These are phyloP conservation scores for Periconia sp. DNA, from an alignment of 2,329 filamentous ascomycete genomes.

Conservation along the genomic window DNA sequence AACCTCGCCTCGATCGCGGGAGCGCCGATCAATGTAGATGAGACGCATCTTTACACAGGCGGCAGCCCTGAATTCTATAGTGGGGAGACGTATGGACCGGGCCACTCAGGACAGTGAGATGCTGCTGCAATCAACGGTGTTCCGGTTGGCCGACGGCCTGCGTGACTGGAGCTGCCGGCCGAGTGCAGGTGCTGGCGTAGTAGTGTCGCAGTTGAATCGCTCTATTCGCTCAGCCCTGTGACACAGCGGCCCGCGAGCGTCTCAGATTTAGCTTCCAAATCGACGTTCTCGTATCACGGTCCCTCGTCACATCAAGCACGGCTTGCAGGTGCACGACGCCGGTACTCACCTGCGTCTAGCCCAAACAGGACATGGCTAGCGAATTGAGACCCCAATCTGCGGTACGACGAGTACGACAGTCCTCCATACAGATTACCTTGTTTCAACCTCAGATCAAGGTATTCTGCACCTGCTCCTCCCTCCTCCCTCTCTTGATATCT, in stretches of 20 bases:
- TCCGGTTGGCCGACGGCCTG: too few species aligned
- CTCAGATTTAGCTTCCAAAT: slow-evolving; percentile 25
- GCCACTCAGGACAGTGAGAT: slow-evolving; percentile 24
- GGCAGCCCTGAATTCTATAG: slow-evolving; percentile 22
- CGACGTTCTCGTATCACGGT: slow-evolving; percentile 34
- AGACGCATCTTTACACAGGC: slow-evolving; percentile 29
- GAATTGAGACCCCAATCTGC: slow-evolving; percentile 18
- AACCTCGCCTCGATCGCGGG: slow-evolving; percentile 12
- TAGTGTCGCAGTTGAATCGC: slow-evolving; percentile 19
- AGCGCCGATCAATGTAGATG: slow-evolving; percentile 17
- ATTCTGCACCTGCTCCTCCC: too few species aligned
- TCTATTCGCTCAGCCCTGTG: slow-evolving; percentile 28
- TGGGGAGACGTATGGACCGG: slow-evolving; percentile 19
- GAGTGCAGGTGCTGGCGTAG: slow-evolving; percentile 13
- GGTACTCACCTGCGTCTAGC: slow-evolving; percentile 20
- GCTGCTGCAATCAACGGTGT: too few species aligned
- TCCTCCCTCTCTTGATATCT: too few species aligned
- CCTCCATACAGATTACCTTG: slow-evolving; percentile 9
- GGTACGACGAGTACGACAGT: slow-evolving; percentile 3
- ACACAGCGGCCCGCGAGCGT: slow-evolving; percentile 18
- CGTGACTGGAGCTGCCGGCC: slow-evolving; percentile 7
- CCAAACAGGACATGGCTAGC: slow-evolving; percentile 25
- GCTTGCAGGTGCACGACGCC: slow-evolving; percentile 19
- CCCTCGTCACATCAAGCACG: slow-evolving; percentile 24
- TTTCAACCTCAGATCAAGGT: slow-evolving; percentile 11